Evolutionary conservation across 202 grass and related monocot genomes (phyloP), one percentile per base, ranked within the genome.

Genomic region (Digitaria exilis): DNA sequence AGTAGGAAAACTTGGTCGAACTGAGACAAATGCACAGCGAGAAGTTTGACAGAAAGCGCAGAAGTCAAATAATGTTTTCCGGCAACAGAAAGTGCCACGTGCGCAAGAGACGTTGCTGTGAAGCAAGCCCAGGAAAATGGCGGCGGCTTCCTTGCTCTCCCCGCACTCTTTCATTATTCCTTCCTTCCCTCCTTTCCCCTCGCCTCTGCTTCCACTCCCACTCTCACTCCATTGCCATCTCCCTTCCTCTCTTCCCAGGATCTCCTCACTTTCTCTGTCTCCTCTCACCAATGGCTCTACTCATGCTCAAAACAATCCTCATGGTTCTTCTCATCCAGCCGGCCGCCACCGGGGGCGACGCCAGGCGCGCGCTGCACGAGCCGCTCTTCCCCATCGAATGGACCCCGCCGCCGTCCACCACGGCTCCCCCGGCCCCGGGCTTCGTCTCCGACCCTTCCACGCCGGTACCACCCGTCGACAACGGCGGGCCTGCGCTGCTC

Each of bases 341-440:
- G 15, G 29, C 71, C 16, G 55, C 29, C 67, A 57, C 11, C 45
- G 68, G 4, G 62, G 71, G 59, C 26, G 37, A 55, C 12, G 75
- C n/a, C 63, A 89, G 89, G 28, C 86, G 96, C 11, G 58, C 81
- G 31, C 91, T 98, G 22, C 96, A 98, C 83, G 82, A 98, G 67
- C 96, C 96, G 19, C 84, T 98, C 29, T 95, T 87, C 66, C 96
- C 96, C 25, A 94, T 96, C 9, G 85, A 98, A 63, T 98, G 89
- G 92, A 95, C 93, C 0, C 96, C 95, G 15, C 90, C 95, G 7
- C 83, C 86, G 49, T 84, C 94, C 14, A 81, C 64, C 18, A 79
- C 73, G 46, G 56, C 79, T 0, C 85, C 88, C 0, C 88, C 92
- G 0, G 18, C 80, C 2, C 86, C 77, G 69, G 94, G 88, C 0